Percentiles rank a stretch among this genome's conserved stretches.
These are phyloP conservation scores for Saksenaea oblongispora DNA, from an alignment of 371 early-diverging fungal species.

Conservation along the genomic window DNA sequence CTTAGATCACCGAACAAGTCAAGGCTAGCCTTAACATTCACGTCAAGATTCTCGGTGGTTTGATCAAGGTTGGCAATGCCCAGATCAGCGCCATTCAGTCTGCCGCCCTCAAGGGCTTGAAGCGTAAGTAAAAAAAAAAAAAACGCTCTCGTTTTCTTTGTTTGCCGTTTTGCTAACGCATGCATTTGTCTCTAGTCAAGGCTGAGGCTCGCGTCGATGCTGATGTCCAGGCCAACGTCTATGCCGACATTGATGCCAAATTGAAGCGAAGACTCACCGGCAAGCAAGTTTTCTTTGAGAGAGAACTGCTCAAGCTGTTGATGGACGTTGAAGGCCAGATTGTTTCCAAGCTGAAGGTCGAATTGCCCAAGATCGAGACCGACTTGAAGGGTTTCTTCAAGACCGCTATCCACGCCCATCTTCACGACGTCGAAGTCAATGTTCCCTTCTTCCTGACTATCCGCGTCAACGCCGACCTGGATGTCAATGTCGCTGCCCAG, in stretches of 20 bases:
- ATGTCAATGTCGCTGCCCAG: slow-evolving; percentile 3
- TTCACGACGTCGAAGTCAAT: slow-evolving; percentile 7
- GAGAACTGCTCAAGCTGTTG: not conserved
- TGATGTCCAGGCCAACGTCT: slow-evolving; percentile 2
- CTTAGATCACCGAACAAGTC: slow-evolving; percentile 5
- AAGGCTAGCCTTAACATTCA: slow-evolving; percentile 6
- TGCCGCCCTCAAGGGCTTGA: not conserved
- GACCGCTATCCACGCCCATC: not conserved
- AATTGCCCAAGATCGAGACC: slow-evolving; percentile 5
- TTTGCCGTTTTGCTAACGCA: not conserved
- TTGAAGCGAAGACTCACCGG: not conserved
- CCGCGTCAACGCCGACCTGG: not conserved
- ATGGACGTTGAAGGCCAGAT: slow-evolving; percentile 4
- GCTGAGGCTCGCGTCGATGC: not conserved
- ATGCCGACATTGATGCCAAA: slow-evolving; percentile 6
- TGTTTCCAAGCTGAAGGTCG: slow-evolving; percentile 7
- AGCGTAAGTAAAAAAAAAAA: not conserved
- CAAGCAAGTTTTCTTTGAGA: not conserved
- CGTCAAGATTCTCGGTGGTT: slow-evolving; percentile 6
- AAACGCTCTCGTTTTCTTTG: not conserved
- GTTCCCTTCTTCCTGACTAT: not conserved
- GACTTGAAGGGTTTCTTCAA: not conserved
- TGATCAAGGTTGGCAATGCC: slow-evolving; percentile 6
- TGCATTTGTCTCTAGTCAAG: not conserved
- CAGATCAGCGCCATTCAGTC: not conserved